Percentiles rank a stretch among this genome's conserved stretches.
These are phyloP conservation scores for Mucor plumbeus DNA, from an alignment of 371 early-diverging fungal genomes.

Conservation along the genomic window DNA sequence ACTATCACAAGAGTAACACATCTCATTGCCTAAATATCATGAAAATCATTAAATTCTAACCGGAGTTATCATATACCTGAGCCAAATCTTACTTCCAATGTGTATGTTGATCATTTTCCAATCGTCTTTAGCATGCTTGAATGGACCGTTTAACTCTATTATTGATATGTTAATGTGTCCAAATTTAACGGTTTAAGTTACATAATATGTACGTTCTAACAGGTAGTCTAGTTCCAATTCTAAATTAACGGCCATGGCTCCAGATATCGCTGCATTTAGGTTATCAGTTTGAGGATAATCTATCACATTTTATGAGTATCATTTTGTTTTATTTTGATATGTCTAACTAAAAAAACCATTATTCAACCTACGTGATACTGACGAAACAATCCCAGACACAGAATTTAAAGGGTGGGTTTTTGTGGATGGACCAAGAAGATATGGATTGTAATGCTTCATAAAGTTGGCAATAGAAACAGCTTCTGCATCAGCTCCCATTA, in stretches of 20 bases:
- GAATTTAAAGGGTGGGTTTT: conserved; percentile 17
- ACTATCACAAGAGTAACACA: neutral
- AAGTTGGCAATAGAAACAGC: conserved; percentile 38
- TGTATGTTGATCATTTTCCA: conserved; percentile 2
- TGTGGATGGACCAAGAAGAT: conserved; percentile 31
- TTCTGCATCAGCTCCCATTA: conserved; percentile 35
- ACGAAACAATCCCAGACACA: neutral
- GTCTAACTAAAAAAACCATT: no score
- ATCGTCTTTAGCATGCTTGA: neutral
- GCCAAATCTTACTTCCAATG: neutral
- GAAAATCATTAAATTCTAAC: neutral
- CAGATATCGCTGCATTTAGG: conserved; percentile 40
- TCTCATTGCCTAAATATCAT: neutral
- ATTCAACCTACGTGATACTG: neutral
- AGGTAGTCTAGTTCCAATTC: conserved; percentile 36
- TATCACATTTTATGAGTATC: conserved; percentile 2
- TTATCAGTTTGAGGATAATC: conserved; percentile 25
- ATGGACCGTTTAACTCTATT: neutral
- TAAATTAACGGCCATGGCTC: conserved; percentile 36
- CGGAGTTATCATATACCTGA: no score
- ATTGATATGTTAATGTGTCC: neutral
- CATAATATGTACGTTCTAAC: conserved; percentile 20
- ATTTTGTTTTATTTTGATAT: neutral
- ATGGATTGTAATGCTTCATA: conserved; percentile 31
- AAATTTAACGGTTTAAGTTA: neutral